Evolutionary conservation across 441 rosid species (phyloP), one percentile per base, ranked within the genome.

Genomic region (Aleurites moluccanus): DNA sequence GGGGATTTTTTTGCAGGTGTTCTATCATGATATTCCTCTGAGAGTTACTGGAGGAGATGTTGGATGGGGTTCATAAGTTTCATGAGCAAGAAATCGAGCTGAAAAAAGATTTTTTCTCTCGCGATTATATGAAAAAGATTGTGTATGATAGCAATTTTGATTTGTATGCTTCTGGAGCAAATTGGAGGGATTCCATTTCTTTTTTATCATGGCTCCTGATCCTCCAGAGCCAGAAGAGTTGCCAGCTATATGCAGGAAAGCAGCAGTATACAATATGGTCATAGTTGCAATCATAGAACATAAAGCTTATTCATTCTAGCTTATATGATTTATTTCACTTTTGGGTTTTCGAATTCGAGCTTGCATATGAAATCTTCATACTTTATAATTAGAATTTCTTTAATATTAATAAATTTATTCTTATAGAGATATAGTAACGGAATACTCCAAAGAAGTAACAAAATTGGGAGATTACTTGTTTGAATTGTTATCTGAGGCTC

Each of bases 1-100:
- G 85, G 85, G 88, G 89, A 0, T 84, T 85, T 65, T 84, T 86
- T 84, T 86, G 23, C 79, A 76, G 15, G 75, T 86, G 2, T 68
- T 84, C 13, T 84, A 86, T 69, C 88, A 82, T 40, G 86, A 84
- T 6, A 78, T 82, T 44, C 79, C 84, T 3, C 0, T n/a, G 6
- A 14, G 9, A 10, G 67, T 82, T 8, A n/a, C 47, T 82, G 35
- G 80, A 84, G 6, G 79, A 64, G 60, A 74, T 66, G 82, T 67
- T 63, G 4, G 72, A 73, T 2, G 84, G 82, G 82, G 62, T 74
- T 0, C 33, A 60, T 1, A 62, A 60, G 67, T 86, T 86, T 35
- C 10, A 77, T 27, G 86, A 87, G 66, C 81, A 85, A 69, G 81
- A 85, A 45, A 18, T 23, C 30, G 81, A 80, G 64, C 44, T 60